Evolutionary conservation across 2,329 filamentous ascomycete genomes (phyloP).

Genomic region (Lachnum nothofagi): DNA sequence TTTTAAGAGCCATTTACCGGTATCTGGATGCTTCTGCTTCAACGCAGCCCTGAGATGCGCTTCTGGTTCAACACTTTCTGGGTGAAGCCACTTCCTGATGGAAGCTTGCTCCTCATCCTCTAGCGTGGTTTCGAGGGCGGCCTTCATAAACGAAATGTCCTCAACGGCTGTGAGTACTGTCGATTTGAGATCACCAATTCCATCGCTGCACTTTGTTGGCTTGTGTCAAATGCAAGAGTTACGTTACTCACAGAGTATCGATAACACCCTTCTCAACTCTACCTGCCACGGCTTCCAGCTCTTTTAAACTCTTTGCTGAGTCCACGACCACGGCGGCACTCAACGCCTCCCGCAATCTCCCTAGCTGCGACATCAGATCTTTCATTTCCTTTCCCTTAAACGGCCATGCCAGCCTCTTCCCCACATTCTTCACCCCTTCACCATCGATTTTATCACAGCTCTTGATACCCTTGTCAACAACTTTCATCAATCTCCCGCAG

Average conservation of each 20-base stretch:
- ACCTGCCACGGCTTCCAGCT: neutral
- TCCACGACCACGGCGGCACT: too few relatives aligned
- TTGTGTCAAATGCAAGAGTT: neutral
- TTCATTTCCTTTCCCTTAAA: conserved; percentile 12
- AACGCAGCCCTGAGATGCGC: conserved; percentile 3
- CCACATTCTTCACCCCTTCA: conserved; percentile 7
- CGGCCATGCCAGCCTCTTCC: conserved; percentile 8
- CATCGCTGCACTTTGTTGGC: neutral
- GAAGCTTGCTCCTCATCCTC: conserved; percentile 3
- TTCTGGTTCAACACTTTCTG: conserved; percentile 7
- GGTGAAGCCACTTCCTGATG: conserved; percentile 10
- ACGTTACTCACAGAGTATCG: neutral
- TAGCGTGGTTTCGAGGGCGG: too few relatives aligned
- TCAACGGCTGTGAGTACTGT: too few relatives aligned
- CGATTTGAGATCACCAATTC: conserved; percentile 3
- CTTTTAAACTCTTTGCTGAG: conserved; percentile 1
- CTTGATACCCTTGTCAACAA: conserved; percentile 3
- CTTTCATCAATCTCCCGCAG: conserved; percentile 3
- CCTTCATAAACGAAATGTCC: too few relatives aligned
- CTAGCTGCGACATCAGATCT: conserved; percentile 4
- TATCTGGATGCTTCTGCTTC: conserved; percentile 1
- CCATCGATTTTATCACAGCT: conserved; percentile 5
- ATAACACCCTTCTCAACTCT: conserved; percentile 3
- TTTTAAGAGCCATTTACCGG: conserved; percentile 8
- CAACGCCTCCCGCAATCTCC: too few relatives aligned